Evolutionary conservation across 2,329 filamentous ascomycete genomes (phyloP).

Genomic region (Botryotinia globosa): DNA sequence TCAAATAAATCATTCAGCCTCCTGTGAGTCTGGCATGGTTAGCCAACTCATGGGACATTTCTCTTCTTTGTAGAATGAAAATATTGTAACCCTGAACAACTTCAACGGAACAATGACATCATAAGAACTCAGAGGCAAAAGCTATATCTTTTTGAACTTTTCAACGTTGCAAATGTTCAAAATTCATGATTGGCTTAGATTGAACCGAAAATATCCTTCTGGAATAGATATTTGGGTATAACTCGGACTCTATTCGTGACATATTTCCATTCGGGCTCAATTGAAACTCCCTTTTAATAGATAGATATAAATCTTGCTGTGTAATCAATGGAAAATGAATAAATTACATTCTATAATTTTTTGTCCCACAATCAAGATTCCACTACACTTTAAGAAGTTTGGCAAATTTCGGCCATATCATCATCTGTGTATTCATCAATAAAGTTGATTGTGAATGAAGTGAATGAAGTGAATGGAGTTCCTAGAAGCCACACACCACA

Average conservation of each 20-base stretch:
- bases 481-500: neutral
- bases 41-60: fast-evolving
- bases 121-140: neutral
- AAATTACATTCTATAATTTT: neutral
- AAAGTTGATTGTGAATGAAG: neutral
- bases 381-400: too few species aligned
- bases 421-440: neutral
- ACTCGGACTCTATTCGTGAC: neutral
- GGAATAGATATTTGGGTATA: neutral
- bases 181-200: neutral
- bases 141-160: neutral
- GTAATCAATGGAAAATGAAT: too few species aligned
- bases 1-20: neutral
- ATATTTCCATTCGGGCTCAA: neutral
- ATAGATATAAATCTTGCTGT: neutral
- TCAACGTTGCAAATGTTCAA: neutral
- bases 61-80: neutral
- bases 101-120: fast-evolving
- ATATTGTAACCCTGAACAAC: neutral
- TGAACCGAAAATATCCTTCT: neutral
- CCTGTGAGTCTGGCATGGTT: fast-evolving
- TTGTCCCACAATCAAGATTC: neutral
- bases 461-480: neutral
- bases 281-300: neutral
- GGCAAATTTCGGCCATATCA: neutral